Evolutionary conservation across 148 eudicot species (phyloP), one percentile per base, ranked within the genome.

Genomic region (Gaultheria prostrata): DNA sequence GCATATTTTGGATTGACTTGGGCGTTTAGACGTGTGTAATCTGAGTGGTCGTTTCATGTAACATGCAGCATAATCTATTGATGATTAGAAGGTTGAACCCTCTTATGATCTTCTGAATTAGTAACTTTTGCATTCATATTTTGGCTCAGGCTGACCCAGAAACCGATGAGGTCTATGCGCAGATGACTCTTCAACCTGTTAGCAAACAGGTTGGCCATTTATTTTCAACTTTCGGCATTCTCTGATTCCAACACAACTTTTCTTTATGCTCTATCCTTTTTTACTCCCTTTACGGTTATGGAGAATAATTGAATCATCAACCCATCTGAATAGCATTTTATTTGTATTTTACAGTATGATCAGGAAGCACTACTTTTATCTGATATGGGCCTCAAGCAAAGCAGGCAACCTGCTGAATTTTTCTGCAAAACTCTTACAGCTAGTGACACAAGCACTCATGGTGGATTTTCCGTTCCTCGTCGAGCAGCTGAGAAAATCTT

Each of bases 381-480:
- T 78, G 99, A 97, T 81, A 85, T 97, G 89, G 98, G 95, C 73
- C 95, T 97, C 33, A 97, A 97, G 86, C 98, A 95, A 86, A 94
- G 81, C 84, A 91, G 91, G 83, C 99, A 97, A 86, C 99, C 99
- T 51, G 30, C 95, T 28, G 99, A 97, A 80, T 97, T 97, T 83
- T 97, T 97, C 92, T 97, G 99, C 89, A 97, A 97, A 90, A 97
- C 97, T 89, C 97, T 97, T 63, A 96, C 99, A 35, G 97, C 97
- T 88, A 96, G 99, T 94, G 99, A 96, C 85, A 96, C 99, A 45
- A 96, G 99, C 85, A 97, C 99, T 82, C 99, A 97, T 80, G 99
- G 99, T 59, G 99, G 99, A 49, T 97, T 97, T 86, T 97, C 98
- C 80, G 98, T 97, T 43, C 98, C 99, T 78, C 98, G 99, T 61